These are phyloP conservation scores for Dichotomopilus funicola DNA, from an alignment of 2,329 filamentous ascomycete species.

Conservation along the genomic window DNA sequence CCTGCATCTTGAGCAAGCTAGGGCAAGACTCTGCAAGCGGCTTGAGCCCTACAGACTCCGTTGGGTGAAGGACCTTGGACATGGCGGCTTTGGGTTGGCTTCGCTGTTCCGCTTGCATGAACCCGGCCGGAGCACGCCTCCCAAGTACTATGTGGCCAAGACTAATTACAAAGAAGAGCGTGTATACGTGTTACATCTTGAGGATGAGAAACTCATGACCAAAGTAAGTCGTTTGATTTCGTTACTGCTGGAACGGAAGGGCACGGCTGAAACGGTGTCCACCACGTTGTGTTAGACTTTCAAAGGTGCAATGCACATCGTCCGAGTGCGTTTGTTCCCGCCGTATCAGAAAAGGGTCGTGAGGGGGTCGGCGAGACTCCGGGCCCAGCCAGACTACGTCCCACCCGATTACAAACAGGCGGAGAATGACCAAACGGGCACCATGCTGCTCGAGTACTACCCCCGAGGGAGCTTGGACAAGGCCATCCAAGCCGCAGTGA, in stretches of 20 bases:
- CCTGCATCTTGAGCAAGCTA: neutral
- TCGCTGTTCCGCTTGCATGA: neutral
- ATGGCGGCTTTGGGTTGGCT: neutral
- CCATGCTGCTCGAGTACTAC: constrained; percentile 5
- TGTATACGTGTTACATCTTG: neutral
- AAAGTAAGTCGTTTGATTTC: neutral
- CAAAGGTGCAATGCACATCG: no score
- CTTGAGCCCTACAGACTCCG: neutral
- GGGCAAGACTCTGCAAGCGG: neutral
- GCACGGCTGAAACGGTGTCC: no score
- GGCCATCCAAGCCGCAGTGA: neutral
- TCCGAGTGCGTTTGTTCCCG: no score
- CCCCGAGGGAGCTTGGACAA: constrained; percentile 1
- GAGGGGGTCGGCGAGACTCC: neutral
- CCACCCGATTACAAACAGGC: no score
- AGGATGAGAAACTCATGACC: neutral
- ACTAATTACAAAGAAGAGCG: neutral
- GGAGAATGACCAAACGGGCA: neutral
- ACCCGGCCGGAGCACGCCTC: neutral
- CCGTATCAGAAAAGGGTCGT: neutral
- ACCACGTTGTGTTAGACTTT: no score
- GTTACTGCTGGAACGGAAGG: neutral
- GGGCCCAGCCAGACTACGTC: neutral
- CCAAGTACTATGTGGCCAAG: neutral
- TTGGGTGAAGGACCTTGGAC: neutral